phyloP scores from a whole-genome alignment of 2,329 filamentous ascomycete species.

The Epichloe glyceriae region DNA sequence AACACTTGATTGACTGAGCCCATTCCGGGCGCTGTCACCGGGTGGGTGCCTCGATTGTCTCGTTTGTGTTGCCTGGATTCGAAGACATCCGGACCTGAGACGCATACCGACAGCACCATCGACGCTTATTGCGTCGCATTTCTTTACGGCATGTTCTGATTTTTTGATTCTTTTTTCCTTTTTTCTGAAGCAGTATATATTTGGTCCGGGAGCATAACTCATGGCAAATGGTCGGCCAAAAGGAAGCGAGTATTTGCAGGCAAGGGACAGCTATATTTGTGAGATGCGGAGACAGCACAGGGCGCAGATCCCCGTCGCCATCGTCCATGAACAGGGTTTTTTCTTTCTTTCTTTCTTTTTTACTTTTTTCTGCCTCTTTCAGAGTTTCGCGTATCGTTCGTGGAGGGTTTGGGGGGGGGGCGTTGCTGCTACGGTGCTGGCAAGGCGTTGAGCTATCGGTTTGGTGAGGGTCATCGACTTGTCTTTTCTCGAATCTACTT shows the following conservation, averaged over 20 bases:
- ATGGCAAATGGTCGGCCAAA: neutral
- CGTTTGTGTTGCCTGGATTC: neutral
- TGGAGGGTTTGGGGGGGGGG: neutral
- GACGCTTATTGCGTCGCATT: neutral
- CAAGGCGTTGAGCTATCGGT: slow-evolving; percentile 1
- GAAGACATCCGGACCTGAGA: too few relatives aligned
- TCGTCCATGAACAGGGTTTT: neutral
- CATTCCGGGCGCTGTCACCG: neutral
- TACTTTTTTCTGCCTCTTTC: neutral
- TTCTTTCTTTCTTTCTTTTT: neutral
- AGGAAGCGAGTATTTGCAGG: neutral
- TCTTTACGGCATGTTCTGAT: neutral
- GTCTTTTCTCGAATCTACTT: too few relatives aligned
- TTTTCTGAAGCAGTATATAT: neutral
- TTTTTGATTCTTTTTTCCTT: neutral
- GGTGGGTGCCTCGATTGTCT: neutral
- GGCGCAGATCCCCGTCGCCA: neutral
- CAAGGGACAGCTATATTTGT: neutral
- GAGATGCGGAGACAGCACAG: neutral
- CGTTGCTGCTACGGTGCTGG: slow-evolving; percentile 3
- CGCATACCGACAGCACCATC: neutral
- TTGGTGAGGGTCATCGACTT: neutral
- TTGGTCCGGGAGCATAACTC: neutral
- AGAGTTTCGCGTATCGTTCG: neutral
- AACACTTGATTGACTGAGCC: slow-evolving; percentile 26